These are phyloP conservation scores for Cladosporium sphaerospermum DNA, from an alignment of 2,329 filamentous ascomycete species.

Conservation along the genomic window DNA sequence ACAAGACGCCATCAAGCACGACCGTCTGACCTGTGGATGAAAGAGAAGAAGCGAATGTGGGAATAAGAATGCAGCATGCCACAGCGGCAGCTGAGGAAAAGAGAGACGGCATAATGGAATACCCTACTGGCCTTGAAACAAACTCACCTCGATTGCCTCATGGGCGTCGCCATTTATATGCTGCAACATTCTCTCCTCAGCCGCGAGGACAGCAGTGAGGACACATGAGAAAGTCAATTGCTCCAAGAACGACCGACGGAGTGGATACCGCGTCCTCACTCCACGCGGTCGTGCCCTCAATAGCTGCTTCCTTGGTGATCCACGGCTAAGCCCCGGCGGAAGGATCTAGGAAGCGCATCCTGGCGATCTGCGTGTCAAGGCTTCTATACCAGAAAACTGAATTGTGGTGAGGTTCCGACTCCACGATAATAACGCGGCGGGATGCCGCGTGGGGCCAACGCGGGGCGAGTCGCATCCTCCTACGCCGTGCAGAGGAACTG, in stretches of 20 bases:
- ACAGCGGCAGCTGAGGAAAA: background rate
- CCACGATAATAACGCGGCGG: too few relatives aligned
- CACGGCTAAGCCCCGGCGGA: background rate
- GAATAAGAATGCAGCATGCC: background rate
- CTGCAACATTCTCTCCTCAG: background rate
- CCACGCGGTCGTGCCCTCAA: background rate
- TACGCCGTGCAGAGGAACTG: too few relatives aligned
- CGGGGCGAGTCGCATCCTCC: too few relatives aligned
- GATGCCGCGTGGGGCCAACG: too few relatives aligned
- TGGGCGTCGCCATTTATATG: background rate
- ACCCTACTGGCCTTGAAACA: background rate
- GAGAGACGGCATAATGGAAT: slow-evolving; percentile 1
- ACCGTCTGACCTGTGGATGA: slow-evolving; percentile 36
- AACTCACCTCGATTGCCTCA: background rate
- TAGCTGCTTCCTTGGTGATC: background rate
- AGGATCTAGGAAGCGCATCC: background rate
- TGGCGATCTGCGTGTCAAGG: background rate
- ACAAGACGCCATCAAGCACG: slow-evolving; percentile 33
- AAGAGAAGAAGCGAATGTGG: slow-evolving; percentile 15
- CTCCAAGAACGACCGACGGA: background rate
- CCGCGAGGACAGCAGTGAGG: background rate
- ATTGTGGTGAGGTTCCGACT: too few relatives aligned
- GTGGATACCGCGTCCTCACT: background rate
- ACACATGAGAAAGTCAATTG: background rate
- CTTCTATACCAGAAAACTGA: background rate